Evolutionary conservation across 805 yeast species (phyloP).

Genomic region (Yamadazyma kitorensis): DNA sequence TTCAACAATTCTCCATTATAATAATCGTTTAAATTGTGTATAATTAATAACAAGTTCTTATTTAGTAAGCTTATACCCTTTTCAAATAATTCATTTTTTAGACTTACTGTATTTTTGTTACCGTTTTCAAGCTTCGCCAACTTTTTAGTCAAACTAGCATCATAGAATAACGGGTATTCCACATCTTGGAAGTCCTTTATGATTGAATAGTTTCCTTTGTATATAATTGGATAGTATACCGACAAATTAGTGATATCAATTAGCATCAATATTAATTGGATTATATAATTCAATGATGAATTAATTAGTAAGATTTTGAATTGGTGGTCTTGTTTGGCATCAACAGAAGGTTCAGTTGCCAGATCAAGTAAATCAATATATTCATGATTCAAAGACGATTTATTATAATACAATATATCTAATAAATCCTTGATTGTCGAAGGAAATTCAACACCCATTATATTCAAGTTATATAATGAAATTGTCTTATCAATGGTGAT

Average conservation of each 20-base stretch:
- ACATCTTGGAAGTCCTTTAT: conserved; percentile 23
- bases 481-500: conserved; percentile 25
- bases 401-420: conserved; percentile 26
- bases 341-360: too few relatives aligned
- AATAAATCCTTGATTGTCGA: conserved; percentile 27
- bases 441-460: conserved; percentile 37
- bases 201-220: conserved; percentile 18
- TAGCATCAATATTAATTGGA: conserved; percentile 22
- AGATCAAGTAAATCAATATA: conserved; percentile 11
- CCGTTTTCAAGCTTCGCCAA: conserved; percentile 11
- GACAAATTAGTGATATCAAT: conserved; percentile 23
- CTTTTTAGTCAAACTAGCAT: conserved; percentile 19
- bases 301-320: conserved; percentile 26
- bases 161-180: conserved; percentile 28
- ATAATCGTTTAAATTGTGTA: conserved; percentile 18
- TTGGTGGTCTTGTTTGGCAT: conserved; percentile 9
- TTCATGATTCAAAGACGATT: conserved; percentile 6
- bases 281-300: conserved; percentile 30
- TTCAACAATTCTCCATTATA: conserved; percentile 11
- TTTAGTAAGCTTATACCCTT: conserved; percentile 30
- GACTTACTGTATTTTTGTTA: not conserved
- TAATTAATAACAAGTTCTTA: conserved; percentile 26
- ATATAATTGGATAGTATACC: conserved; percentile 27
- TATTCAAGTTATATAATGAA: conserved; percentile 23
- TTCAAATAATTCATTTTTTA: conserved; percentile 28